A percentile compares a stretch with the other conserved stretches of the same genome.
These are phyloP conservation scores for Penicillium brevicompactum DNA, from an alignment of 2,329 filamentous ascomycete genomes.

Conservation along the genomic window DNA sequence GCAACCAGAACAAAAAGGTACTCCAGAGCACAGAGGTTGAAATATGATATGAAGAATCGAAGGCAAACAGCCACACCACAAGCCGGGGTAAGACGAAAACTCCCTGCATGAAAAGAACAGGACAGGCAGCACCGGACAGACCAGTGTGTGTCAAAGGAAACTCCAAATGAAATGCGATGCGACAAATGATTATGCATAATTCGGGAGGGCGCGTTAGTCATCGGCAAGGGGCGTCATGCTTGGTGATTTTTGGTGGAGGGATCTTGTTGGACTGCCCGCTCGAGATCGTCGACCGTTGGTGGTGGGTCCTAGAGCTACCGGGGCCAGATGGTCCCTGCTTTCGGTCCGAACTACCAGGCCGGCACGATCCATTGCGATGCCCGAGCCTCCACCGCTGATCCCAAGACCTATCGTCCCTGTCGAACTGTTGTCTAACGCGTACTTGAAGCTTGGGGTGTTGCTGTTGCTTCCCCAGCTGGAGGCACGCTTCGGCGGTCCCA, in stretches of 20 bases:
- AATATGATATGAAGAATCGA: constrained; percentile 29
- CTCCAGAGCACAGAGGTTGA: constrained; percentile 26
- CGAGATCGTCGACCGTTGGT: constrained; percentile 49
- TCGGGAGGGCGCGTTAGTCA: constrained; percentile 30
- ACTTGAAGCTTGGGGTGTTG: constrained; percentile 38
- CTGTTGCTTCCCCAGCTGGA: constrained; percentile 36
- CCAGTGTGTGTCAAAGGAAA: constrained; percentile 15
- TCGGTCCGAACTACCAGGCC: constrained; percentile 82
- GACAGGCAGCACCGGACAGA: not conserved
- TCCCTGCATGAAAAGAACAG: not conserved
- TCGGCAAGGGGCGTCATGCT: constrained; percentile 38
- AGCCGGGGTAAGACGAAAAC: constrained; percentile 4
- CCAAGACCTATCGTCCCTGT: constrained; percentile 40
- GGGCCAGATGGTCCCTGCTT: constrained; percentile 75
- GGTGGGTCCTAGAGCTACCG: constrained; percentile 53
- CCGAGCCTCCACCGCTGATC: constrained; percentile 31
- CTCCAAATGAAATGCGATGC: constrained; percentile 30
- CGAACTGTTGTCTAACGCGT: constrained; percentile 44
- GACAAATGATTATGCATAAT: constrained; percentile 15
- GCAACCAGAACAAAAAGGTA: constrained; percentile 20
- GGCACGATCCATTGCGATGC: constrained; percentile 59
- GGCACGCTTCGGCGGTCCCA: constrained; percentile 55
- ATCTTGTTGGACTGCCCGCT: constrained; percentile 52
- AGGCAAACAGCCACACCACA: constrained; percentile 9
- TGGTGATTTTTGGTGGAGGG: constrained; percentile 39